Percentiles rank a stretch among this genome's conserved stretches.
These are phyloP conservation scores for Botryotinia globosa DNA, from an alignment of 2,329 filamentous ascomycete genomes.

Conservation along the genomic window DNA sequence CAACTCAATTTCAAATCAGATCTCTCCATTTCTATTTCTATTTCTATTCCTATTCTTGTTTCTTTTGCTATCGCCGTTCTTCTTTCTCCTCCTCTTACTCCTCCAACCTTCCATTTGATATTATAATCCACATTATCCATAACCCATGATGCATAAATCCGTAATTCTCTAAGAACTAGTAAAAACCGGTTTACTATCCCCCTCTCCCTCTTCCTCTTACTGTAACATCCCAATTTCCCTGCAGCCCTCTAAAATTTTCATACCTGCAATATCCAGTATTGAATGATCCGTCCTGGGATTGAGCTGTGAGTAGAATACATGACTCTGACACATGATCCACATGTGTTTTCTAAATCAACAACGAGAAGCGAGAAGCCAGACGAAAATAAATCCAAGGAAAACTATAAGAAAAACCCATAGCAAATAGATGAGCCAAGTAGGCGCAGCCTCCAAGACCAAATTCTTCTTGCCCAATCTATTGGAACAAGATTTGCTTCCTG, in stretches of 20 bases:
- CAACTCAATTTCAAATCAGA: not conserved
- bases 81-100: not conserved
- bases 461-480: conserved; percentile 22
- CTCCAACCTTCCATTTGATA: not conserved
- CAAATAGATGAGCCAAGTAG: conserved; percentile 12
- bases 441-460: conserved; percentile 14
- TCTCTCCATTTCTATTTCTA: not conserved
- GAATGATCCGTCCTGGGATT: not conserved
- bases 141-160: not conserved
- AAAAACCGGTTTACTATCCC: conserved; percentile 4
- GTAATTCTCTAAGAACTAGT: not conserved
- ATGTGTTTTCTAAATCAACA: not conserved
- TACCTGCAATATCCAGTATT: conserved; percentile 20
- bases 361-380: not conserved
- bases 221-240: not conserved
- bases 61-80: too few species aligned
- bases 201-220: not conserved
- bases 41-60: not conserved
- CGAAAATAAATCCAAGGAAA: not conserved
- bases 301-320: not conserved
- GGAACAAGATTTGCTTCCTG: conserved; percentile 32
- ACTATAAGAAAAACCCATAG: not conserved
- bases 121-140: conserved; percentile 5
- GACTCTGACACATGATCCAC: conserved; percentile 9
- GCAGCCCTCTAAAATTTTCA: not conserved